Evolutionary conservation across 371 early-diverging fungal genomes (phyloP), one percentile per base, ranked within the genome.

Genomic region (Mortierella sp.): DNA sequence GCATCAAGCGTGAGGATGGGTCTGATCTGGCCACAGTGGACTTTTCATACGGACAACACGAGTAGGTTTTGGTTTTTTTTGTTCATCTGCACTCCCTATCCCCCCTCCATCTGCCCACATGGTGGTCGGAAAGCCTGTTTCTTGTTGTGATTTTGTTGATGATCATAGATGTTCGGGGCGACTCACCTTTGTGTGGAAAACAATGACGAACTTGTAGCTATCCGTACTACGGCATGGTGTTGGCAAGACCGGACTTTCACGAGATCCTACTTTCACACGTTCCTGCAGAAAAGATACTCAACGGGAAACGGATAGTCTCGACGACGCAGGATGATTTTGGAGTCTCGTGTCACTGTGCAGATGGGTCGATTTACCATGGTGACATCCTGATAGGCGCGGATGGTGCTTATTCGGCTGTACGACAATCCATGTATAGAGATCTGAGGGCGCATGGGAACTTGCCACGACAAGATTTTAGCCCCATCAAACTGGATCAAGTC

Each of bases 301-400:
- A 50, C 21, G 74, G 74, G 10, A 74, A 74, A 24, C 44, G 67
- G 48, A 63, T 74, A 24, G 45, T 67, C 17, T 54, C 58, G 27
- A 67, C 63, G 1, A 54, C 59, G 6, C 74, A 74, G 64, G 74
- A 74, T 22, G 74, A 74, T 27, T 16, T 56, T 3, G 74, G 74
- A 0, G 74, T 74, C 0, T 74, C 74, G 0, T 57, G 57, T 56
- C 63, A 63, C 49, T 74, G 74, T 41, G 58, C 56, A 49, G 74
- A 74, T 48, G n/a, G 40, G 39, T 45, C 60, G 13, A 60, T 74
- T 25, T 74, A 74, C 45, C 74, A 74, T 52, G 74, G 63, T 1
- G 68, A 74, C 34, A 74, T 74, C 31, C 56, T 74, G 9, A 47
- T 74, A 12, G 74, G 74, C 2, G 74, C 74, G 13, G 74, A 74